Percentiles rank a stretch among this genome's conserved stretches.
Conservation (phyloP, 2,329 filamentous ascomycete genomes). For the Cadophora sp. region DNA sequence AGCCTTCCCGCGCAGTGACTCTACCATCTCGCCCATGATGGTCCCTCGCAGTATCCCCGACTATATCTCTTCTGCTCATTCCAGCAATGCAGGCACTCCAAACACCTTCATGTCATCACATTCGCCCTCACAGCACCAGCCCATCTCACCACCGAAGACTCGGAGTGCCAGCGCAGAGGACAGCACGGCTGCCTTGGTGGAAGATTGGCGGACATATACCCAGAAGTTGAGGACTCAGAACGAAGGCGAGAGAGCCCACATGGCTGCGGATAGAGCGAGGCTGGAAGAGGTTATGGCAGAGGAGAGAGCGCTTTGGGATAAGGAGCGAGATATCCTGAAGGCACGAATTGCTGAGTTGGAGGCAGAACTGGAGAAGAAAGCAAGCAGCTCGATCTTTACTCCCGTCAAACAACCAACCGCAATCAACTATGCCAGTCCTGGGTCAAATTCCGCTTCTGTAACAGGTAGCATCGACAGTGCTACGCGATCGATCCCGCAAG, state of each 20-base stretch:
- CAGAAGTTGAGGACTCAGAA: conserved; percentile 40
- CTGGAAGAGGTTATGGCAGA: conserved; percentile 44
- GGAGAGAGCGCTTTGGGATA: conserved; percentile 44
- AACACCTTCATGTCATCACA: conserved; percentile 28
- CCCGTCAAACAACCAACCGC: conserved; percentile 9
- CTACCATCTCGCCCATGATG: conserved; percentile 29
- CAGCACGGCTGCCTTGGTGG: conserved; percentile 36
- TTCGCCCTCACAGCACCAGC: conserved; percentile 32
- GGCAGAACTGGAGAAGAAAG: conserved; percentile 25
- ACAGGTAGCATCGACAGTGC: conserved; percentile 32
- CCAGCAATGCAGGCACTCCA: conserved; percentile 22
- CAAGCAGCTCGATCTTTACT: neutral
- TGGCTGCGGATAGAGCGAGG: conserved; percentile 41
- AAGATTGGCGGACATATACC: conserved; percentile 43
- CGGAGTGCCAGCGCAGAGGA: conserved; percentile 41
- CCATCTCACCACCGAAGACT: conserved; percentile 43
- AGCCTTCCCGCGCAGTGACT: conserved; percentile 20
- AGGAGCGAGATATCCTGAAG: conserved; percentile 39
- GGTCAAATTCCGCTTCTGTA: conserved; percentile 25
- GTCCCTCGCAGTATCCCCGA: conserved; percentile 35
- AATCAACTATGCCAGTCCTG: conserved; percentile 18
- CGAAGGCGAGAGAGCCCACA: conserved; percentile 44
- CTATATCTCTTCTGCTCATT: conserved; percentile 27
- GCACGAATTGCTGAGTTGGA: conserved; percentile 41
- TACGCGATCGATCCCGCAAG: conserved; percentile 38